Percentiles rank a stretch among this genome's conserved stretches.
Evolutionary conservation across 2,329 filamentous ascomycete species (phyloP).

Genomic region (Lachnellula hyalina): DNA sequence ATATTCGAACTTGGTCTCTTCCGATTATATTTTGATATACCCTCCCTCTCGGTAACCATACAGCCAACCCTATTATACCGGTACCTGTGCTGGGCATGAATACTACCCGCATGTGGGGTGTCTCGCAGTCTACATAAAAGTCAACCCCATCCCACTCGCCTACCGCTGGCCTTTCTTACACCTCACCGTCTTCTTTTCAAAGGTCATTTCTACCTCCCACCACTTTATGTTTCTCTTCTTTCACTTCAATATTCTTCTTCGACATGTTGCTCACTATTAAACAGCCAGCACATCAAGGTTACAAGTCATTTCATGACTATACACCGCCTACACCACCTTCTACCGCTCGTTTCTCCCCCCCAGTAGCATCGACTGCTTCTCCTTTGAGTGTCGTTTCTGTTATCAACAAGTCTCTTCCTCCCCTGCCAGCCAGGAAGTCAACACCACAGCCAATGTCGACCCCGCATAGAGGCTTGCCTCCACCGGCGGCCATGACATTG

Average conservation of each 20-base stretch:
- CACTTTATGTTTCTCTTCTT: constrained; percentile 26
- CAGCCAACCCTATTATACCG: constrained; percentile 18
- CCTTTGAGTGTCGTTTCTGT: constrained; percentile 27
- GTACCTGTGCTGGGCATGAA: constrained; percentile 24
- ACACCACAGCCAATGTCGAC: constrained; percentile 58
- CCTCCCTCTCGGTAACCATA: constrained; percentile 14
- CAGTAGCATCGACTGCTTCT: constrained; percentile 31
- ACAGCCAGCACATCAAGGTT: constrained; percentile 41
- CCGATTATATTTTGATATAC: constrained; percentile 17
- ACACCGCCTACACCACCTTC: constrained; percentile 36
- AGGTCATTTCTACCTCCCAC: constrained; percentile 23
- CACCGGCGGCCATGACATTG: constrained; percentile 60
- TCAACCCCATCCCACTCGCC: constrained; percentile 20
- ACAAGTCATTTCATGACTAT: constrained; percentile 44
- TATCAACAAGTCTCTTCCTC: constrained; percentile 29
- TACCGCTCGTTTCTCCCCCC: constrained; percentile 38
- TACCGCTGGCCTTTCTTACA: constrained; percentile 14
- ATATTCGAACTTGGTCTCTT: constrained; percentile 20
- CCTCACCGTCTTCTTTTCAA: constrained; percentile 20
- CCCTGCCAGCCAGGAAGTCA: constrained; percentile 34
- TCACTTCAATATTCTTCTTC: constrained; percentile 27
- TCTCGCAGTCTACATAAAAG: constrained; percentile 24
- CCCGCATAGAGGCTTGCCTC: constrained; percentile 64
- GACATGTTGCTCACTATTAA: constrained; percentile 48
- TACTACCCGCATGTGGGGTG: constrained; percentile 25